A percentile compares a stretch with the other conserved stretches of the same genome.
These are phyloP conservation scores for Asterella californica DNA, from an alignment of 225 moss, liverwort and hornwort genomes.

Conservation along the genomic window DNA sequence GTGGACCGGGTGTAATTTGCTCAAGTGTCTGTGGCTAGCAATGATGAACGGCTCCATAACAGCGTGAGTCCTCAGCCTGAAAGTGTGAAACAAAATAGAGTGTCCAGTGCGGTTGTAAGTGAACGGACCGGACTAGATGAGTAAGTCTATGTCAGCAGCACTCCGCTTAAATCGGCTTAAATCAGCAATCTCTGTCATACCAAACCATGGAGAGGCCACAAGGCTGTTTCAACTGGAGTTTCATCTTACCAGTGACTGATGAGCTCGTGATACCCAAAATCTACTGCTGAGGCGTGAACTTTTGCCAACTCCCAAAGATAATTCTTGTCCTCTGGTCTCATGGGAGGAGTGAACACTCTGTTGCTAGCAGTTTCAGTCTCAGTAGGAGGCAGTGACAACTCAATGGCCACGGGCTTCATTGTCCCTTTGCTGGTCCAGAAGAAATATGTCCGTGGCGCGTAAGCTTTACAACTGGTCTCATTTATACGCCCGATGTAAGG, in stretches of 20 bases:
- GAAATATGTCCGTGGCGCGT: conserved; percentile 40
- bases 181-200: too few species aligned
- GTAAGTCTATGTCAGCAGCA: neutral
- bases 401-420: conserved; percentile 42
- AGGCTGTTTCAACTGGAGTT: neutral
- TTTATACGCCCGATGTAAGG: conserved; percentile 35
- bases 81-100: neutral
- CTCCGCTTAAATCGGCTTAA: neutral
- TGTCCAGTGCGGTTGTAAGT: neutral
- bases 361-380: neutral
- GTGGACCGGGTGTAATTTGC: conserved; percentile 20
- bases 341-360: conserved; percentile 32
- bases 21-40: conserved; percentile 18
- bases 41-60: conserved; percentile 23
- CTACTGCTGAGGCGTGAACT: conserved; percentile 19
- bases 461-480: conserved; percentile 1
- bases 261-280: conserved; percentile 31
- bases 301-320: conserved; percentile 39
- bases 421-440: conserved; percentile 24
- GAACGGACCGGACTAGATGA: too few species aligned
- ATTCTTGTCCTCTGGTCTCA: conserved; percentile 6
- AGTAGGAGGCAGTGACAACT: conserved; percentile 34
- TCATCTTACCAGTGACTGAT: conserved; percentile 34
- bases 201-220: neutral
- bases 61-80: conserved; percentile 4